Evolutionary conservation across 2,329 filamentous ascomycete species (phyloP).

Genomic region (Tolypocladium inflatum): DNA sequence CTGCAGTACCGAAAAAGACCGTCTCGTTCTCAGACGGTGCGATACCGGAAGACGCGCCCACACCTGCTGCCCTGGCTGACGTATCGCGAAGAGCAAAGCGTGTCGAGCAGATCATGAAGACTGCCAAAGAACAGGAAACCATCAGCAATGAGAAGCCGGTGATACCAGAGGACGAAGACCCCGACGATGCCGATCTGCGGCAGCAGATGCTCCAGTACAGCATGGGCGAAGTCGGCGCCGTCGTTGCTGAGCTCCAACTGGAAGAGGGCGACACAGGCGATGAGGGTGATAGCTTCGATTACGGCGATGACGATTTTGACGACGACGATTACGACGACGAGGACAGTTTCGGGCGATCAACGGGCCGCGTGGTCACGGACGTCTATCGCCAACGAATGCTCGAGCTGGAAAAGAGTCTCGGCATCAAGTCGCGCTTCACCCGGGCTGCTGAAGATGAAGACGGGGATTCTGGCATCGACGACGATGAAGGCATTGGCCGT

Average conservation of each 20-base stretch:
- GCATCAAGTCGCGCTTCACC: slow-evolving; percentile 43
- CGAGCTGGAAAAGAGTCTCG: slow-evolving; percentile 68
- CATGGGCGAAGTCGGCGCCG: slow-evolving; percentile 76
- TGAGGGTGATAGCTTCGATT: slow-evolving; percentile 44
- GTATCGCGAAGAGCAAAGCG: slow-evolving; percentile 33
- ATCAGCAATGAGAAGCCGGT: slow-evolving; percentile 36
- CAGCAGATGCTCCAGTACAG: slow-evolving; percentile 88
- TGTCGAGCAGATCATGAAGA: slow-evolving; percentile 47
- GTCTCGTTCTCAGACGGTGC: slow-evolving; percentile 56
- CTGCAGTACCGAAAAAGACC: slow-evolving; percentile 35
- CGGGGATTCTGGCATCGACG: slow-evolving; percentile 24
- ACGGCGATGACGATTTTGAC: slow-evolving; percentile 38
- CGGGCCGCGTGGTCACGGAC: slow-evolving; percentile 54
- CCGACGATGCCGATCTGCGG: slow-evolving; percentile 71
- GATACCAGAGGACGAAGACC: slow-evolving; percentile 64
- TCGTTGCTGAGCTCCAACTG: slow-evolving; percentile 85
- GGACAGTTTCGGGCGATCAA: slow-evolving; percentile 69
- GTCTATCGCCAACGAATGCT: slow-evolving; percentile 77
- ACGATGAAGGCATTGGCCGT: slow-evolving; percentile 46
- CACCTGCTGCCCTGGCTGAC: slow-evolving; percentile 12
- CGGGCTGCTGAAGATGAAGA: slow-evolving; percentile 40
- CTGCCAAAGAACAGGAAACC: slow-evolving; percentile 44
- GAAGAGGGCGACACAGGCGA: slow-evolving; percentile 58
- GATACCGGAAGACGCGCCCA: slow-evolving; percentile 29
- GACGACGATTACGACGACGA: slow-evolving; percentile 49